Evolutionary conservation across 495 filamentous ascomycete genomes (phyloP).

Genomic region (Lasiosphaeria hispida): DNA sequence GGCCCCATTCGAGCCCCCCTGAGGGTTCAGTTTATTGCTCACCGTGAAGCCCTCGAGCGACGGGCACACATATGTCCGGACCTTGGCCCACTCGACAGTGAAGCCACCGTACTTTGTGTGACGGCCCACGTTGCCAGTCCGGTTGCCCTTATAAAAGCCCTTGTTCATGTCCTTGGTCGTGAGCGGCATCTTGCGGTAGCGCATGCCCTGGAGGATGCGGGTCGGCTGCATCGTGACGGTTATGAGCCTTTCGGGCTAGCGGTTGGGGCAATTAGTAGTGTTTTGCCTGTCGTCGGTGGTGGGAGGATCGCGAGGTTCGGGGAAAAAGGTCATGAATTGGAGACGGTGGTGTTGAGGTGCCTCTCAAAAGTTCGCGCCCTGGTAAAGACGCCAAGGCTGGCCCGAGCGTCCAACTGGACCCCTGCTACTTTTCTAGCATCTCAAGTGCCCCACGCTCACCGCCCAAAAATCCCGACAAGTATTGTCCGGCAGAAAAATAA

Average conservation of each 20-base stretch:
- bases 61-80: slow-evolving; percentile 86
- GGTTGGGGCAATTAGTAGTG: background rate
- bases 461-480: slow-evolving; percentile 25
- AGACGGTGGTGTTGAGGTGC: no score
- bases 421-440: background rate
- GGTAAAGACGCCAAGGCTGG: background rate
- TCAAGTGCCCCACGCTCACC: slow-evolving; percentile 25
- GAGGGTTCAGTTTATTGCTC: slow-evolving; percentile 11
- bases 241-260: background rate
- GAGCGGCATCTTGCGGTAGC: slow-evolving; percentile 63
- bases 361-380: no score
- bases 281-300: background rate
- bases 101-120: slow-evolving; percentile 87
- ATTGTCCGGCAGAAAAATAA: slow-evolving; percentile 30
- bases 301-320: no score
- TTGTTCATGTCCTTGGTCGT: slow-evolving; percentile 91
- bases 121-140: slow-evolving; percentile 78
- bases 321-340: no score
- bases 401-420: background rate
- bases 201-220: slow-evolving; percentile 59
- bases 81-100: slow-evolving; percentile 76
- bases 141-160: slow-evolving; percentile 95
- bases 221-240: slow-evolving; percentile 62
- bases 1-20: no score
- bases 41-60: slow-evolving; percentile 71